Base-by-base conservation (phyloP, 148 eudicot species). In the Vaccinium macrocarpon region DNA sequence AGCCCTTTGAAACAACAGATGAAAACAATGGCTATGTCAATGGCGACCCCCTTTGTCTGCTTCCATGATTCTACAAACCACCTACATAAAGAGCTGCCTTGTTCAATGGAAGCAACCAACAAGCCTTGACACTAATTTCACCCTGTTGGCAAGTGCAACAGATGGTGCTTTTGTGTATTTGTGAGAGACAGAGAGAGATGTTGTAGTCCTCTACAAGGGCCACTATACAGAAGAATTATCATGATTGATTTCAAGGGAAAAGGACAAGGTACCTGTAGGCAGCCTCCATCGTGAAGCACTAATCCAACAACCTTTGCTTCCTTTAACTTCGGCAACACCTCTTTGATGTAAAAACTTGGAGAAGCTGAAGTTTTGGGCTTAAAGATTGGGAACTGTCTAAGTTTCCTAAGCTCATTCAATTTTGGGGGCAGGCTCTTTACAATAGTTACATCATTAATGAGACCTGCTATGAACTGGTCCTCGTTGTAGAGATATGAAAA, bases 401-500 rank as follows among this genome's bases (percentile, higher is more conserved):
- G 90, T 85, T 90, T 95, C 82, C 97, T 90, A 50, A 91, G 93
- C 89, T 93, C 96, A 87, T 86, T 92, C 86, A 92, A 87, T 85
- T 88, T 84, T 21, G 93, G 87, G 73, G 99, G 99, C 76, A 95
- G 89, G 83, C 84, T 88, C 88, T 90, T 93, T 76, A 93, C 90
- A 88, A 97, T 81, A 68, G 88, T 88, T 27, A 97, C 93, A 88
- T 97, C 99, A 85, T 89, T 93, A 81, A 89, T 86, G 51, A 97
- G 88, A 84, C 94, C 92, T 83, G 91, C 88, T 78, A 91, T 88
- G 86, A 97, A 97, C 84, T 92, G 93, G 79, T 95, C 98, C 85
- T 93, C 98, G 76, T 95, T 88, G 88, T 97, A 97, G 27, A 97
- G 82, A 89, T 95, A 95, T 27, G 98, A 93, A 90, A 95, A 97